Conservation (phyloP, 1,284 basidiomycete species). For the Fomes fomentarius region DNA sequence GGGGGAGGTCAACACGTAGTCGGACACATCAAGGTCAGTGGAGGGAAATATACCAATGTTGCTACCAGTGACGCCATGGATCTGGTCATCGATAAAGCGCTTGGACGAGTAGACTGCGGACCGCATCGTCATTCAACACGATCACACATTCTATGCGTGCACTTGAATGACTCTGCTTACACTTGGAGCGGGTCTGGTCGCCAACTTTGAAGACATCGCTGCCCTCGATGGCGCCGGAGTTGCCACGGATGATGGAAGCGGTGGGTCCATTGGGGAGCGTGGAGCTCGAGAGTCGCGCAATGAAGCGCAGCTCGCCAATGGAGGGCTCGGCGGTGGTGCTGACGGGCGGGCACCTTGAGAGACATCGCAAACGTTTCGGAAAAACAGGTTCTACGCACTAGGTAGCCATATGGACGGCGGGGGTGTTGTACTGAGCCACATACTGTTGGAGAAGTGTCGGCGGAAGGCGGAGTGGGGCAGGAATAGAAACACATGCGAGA, state of each 20-base stretch:
- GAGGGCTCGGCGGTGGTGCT: conserved; percentile 45
- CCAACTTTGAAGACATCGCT: conserved; percentile 47
- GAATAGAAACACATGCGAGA: neutral
- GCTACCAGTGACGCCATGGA: conserved; percentile 43
- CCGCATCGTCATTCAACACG: neutral
- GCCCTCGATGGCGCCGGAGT: conserved; percentile 45
- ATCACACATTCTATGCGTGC: no score
- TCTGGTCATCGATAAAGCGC: conserved; percentile 42
- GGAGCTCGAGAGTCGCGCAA: conserved; percentile 48
- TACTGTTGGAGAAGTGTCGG: conserved; percentile 43
- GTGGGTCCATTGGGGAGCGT: conserved; percentile 43
- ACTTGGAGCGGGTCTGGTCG: conserved; percentile 52
- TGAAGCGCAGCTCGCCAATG: conserved; percentile 52
- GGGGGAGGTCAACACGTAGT: neutral
- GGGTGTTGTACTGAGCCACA: conserved; percentile 44
- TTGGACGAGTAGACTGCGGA: conserved; percentile 9
- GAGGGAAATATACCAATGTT: conserved; percentile 35
- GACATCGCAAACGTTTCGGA: neutral
- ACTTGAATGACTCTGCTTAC: conserved; percentile 39
- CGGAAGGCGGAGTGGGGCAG: neutral
- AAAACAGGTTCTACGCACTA: conserved; percentile 12
- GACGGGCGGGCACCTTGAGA: neutral
- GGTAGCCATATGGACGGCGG: conserved; percentile 48
- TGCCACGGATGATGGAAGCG: conserved; percentile 41
- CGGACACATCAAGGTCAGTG: neutral